A percentile compares a stretch with the other conserved stretches of the same genome.
These are phyloP conservation scores for Glycine soja DNA, from an alignment of 306 rosid genomes.

Conservation along the genomic window DNA sequence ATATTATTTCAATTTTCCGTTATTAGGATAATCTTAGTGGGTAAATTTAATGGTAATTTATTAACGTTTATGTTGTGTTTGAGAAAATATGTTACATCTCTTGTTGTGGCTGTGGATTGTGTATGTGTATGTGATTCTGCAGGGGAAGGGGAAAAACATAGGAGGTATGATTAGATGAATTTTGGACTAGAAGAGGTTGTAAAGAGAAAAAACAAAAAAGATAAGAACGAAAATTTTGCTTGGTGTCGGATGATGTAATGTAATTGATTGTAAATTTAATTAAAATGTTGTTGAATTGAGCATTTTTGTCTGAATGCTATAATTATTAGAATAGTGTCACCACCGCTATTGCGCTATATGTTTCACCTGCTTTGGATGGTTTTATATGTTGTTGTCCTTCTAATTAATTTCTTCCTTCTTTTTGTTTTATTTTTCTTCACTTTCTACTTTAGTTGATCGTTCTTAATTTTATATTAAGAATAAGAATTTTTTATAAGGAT, in stretches of 20 bases:
- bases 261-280: neutral
- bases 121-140: neutral
- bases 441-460: neutral
- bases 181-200: neutral
- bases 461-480: neutral
- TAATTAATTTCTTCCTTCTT: conserved; percentile 14
- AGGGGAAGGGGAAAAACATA: conserved; percentile 37
- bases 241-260: neutral
- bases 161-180: neutral
- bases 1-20: neutral
- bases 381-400: neutral
- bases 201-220: neutral
- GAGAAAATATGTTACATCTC: neutral
- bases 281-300: neutral
- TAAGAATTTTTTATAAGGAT: too few species aligned
- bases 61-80: conserved; percentile 18
- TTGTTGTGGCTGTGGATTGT: neutral
- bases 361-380: conserved; percentile 44
- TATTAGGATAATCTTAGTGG: too few species aligned
- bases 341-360: neutral
- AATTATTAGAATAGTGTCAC: conserved; percentile 3
- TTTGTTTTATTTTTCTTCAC: neutral
- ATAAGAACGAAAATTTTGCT: neutral
- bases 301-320: neutral
- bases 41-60: too few species aligned